Evolutionary conservation across 208 protist genomes (phyloP).

Genomic region (Trichomonas tenax): DNA sequence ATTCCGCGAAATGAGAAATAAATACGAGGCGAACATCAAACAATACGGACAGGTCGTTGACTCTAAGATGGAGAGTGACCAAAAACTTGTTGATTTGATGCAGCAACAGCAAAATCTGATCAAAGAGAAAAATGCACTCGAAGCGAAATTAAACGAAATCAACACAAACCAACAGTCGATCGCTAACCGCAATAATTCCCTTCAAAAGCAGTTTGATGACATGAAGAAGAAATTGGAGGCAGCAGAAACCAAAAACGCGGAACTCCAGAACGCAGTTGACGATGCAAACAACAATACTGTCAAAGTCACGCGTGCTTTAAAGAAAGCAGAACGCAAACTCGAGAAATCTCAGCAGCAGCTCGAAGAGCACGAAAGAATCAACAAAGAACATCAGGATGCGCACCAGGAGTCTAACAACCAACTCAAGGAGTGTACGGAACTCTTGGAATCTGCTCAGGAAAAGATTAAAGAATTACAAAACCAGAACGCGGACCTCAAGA

Average conservation of each 20-base stretch:
- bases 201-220: not conserved
- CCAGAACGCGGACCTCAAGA: not conserved
- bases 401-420: not conserved
- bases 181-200: not conserved
- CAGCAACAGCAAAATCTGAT: not conserved
- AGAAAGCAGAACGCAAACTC: not conserved
- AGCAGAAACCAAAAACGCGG: not conserved
- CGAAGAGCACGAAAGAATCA: not conserved
- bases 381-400: not conserved
- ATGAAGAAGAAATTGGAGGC: not conserved
- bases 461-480: not conserved
- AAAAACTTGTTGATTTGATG: not conserved
- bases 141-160: not conserved
- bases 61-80: not conserved
- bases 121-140: not conserved
- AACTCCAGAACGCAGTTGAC: not conserved
- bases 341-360: not conserved
- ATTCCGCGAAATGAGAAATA: not conserved
- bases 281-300: not conserved
- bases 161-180: not conserved
- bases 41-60: not conserved
- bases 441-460: not conserved
- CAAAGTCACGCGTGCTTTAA: not conserved
- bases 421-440: not conserved
- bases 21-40: not conserved